Conservation (phyloP, 164 flowering plant genomes). For the Stephania cephalantha region DNA sequence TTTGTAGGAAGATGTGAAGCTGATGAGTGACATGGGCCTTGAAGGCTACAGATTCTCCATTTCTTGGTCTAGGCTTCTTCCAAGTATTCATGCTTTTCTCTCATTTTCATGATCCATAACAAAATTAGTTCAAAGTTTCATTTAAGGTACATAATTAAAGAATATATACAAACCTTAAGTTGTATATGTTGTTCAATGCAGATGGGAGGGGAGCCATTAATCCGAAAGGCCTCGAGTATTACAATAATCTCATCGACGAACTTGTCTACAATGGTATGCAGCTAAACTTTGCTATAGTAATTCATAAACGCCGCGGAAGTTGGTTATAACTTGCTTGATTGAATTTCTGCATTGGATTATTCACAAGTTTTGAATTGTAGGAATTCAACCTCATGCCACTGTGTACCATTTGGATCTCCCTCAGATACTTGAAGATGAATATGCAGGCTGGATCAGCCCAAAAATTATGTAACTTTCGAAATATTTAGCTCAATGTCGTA, state of each 20-base stretch:
- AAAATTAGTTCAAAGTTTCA: too few relatives aligned
- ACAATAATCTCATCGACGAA: slow-evolving; percentile 42
- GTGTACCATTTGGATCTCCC: slow-evolving; percentile 26
- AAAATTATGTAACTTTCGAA: slow-evolving; percentile 20
- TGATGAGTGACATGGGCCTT: slow-evolving; percentile 42
- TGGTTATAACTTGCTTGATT: not conserved
- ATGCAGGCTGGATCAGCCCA: slow-evolving; percentile 27
- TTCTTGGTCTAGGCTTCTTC: slow-evolving; percentile 49
- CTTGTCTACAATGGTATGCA: slow-evolving; percentile 15
- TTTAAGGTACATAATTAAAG: too few relatives aligned
- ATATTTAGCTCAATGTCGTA: not conserved
- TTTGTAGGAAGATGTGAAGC: slow-evolving; percentile 50
- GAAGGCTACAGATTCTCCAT: slow-evolving; percentile 52
- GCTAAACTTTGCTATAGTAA: not conserved
- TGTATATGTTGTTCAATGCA: slow-evolving; percentile 3
- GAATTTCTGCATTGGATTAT: not conserved
- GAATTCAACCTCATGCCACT: slow-evolving; percentile 30
- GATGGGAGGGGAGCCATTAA: slow-evolving; percentile 40
- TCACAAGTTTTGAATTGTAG: slow-evolving; percentile 8
- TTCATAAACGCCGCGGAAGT: not conserved
- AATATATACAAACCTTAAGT: too few relatives aligned
- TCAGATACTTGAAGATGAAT: slow-evolving; percentile 31
- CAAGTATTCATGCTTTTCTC: slow-evolving; percentile 22
- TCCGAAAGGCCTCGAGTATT: slow-evolving; percentile 34
- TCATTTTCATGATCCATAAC: too few relatives aligned